Evolutionary conservation across 805 yeast species (phyloP), one percentile per base, ranked within the genome.

Genomic region (Starmerella scarabaei): DNA sequence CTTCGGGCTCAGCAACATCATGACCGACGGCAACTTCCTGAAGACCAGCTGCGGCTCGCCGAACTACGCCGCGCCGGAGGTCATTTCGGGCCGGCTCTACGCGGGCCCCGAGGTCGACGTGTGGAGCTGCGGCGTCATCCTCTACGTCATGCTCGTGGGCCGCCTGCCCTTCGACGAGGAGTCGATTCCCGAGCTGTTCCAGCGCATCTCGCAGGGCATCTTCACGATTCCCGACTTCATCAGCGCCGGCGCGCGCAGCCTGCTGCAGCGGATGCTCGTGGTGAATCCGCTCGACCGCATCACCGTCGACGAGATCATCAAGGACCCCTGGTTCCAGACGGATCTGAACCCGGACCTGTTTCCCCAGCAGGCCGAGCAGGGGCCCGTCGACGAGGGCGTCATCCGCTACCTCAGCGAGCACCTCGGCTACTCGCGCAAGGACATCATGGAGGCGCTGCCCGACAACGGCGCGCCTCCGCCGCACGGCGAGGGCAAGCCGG

Each of bases 41-140:
- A 88, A 86, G 57, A 86, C 97, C 2, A 76, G 86, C 51, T 88
- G 97, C 64, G 97, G 97, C 4, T 80, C 93, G 6, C 97, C 97
- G 41, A 88, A 88, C 57, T 86, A 86, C 60, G 96, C 97, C 5
- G 96, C 97, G 0, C 97, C 97, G 1, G 97, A 86, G 61, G 96
- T 86, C 21, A 86, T 86, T 42, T 75, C 86, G 45, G 96, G 96
- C 27, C 84, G 88, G 58, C 68, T 88, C 39, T 88, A 86, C 53
- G 97, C 96, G 2, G 97, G 97, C 8, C 96, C 97, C 3, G 96
- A 88, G 61, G 96, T 88, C 35, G 97, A 86, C 60, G 95, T 86
- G 40, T 86, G 97, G 97, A 80, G 93, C 0, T 81, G 94, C 56
- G 97, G 97, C 53, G 96, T 88, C 30, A 85, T 88, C 35, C 66